These are phyloP conservation scores for Chaetomidium leptoderma DNA, from an alignment of 495 filamentous ascomycete genomes.

Conservation along the genomic window DNA sequence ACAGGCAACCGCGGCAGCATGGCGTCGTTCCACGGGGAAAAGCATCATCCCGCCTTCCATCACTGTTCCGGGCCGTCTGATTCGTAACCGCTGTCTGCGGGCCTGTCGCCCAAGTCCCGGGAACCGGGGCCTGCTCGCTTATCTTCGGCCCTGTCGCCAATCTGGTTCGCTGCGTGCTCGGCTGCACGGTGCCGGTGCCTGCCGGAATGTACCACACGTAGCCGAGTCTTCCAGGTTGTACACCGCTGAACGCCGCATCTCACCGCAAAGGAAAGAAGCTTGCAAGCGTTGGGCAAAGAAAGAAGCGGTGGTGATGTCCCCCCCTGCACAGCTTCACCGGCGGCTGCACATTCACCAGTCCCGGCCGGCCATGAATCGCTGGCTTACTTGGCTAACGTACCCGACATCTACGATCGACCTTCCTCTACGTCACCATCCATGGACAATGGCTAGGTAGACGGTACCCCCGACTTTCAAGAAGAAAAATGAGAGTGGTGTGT, in stretches of 20 bases:
- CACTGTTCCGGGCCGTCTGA: background rate
- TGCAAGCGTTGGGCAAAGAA: background rate
- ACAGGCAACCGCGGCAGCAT: background rate
- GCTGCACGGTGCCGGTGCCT: conserved; percentile 10
- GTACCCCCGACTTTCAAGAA: too few relatives aligned
- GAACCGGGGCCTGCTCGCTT: conserved; percentile 10
- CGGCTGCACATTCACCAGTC: background rate
- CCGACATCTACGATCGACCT: too few relatives aligned
- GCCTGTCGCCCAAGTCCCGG: background rate
- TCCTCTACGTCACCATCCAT: too few relatives aligned
- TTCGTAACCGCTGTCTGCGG: too few relatives aligned
- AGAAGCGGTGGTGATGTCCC: background rate
- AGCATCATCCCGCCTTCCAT: conserved; percentile 1
- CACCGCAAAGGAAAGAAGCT: background rate
- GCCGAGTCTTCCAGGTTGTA: background rate
- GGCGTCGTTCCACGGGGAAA: background rate
- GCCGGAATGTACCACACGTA: background rate
- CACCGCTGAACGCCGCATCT: conserved; percentile 17
- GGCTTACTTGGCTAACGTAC: background rate
- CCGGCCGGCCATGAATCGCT: background rate
- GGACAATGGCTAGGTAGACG: too few relatives aligned
- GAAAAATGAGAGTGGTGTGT: too few relatives aligned
- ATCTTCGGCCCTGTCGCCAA: conserved; percentile 15
- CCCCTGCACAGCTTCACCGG: background rate
- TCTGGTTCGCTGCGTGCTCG: conserved; percentile 8